phyloP scores from a whole-genome alignment of 768 basidiomycete species.

The Trametes cubensis region DNA sequence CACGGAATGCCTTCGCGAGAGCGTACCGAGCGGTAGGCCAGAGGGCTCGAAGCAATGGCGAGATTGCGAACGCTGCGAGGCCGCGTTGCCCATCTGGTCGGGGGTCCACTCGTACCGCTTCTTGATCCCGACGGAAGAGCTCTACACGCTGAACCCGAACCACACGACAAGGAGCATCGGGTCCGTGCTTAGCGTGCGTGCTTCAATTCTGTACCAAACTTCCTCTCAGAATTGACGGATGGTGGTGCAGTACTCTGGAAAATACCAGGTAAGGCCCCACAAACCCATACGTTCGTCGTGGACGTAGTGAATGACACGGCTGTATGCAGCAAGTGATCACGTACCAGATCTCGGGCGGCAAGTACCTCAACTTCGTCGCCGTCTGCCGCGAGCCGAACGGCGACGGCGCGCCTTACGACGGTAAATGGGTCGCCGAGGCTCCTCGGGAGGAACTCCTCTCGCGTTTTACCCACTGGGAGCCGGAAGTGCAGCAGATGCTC shows the following conservation, averaged over 20 bases:
- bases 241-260: slow-evolving; percentile 9
- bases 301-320: not conserved
- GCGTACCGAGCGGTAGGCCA: no score
- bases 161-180: slow-evolving; percentile 9
- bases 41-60: no score
- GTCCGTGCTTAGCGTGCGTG: slow-evolving; percentile 11
- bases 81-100: slow-evolving; percentile 24
- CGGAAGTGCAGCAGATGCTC: slow-evolving; percentile 25
- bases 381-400: slow-evolving; percentile 12
- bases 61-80: slow-evolving; percentile 11
- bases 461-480: slow-evolving; percentile 25
- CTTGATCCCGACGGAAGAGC: slow-evolving; percentile 25
- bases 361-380: slow-evolving; percentile 24
- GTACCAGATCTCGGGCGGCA: slow-evolving; percentile 27
- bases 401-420: slow-evolving; percentile 22
- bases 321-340: slow-evolving; percentile 18
- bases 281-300: not conserved
- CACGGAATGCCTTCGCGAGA: not conserved
- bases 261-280: not conserved
- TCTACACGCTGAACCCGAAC: slow-evolving; percentile 10
- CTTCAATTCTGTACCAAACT: no score
- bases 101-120: slow-evolving; percentile 28
- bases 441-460: slow-evolving; percentile 22
- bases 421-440: slow-evolving; percentile 27
- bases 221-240: not conserved